Percentiles rank a stretch among this genome's conserved stretches.
Evolutionary conservation across 2,329 filamentous ascomycete genomes (phyloP).

Genomic region (Didymella arachidicola): DNA sequence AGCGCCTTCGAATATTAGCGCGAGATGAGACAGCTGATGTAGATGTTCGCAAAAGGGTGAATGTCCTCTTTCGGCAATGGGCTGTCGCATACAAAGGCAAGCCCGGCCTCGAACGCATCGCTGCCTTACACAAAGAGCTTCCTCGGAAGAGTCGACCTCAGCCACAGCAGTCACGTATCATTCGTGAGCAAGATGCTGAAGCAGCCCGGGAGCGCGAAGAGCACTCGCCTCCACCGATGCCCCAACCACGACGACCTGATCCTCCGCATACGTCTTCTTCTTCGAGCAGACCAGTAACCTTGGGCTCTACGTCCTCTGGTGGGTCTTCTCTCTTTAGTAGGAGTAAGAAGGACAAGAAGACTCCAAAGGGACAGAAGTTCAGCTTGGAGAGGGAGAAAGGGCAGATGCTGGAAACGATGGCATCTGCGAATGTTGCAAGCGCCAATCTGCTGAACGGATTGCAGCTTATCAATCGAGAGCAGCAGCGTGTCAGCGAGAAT

Average conservation of each 20-base stretch:
- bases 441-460: conserved; percentile 88
- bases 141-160: conserved; percentile 67
- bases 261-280: conserved; percentile 42
- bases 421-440: conserved; percentile 86
- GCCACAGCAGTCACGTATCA: conserved; percentile 79
- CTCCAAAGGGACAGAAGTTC: conserved; percentile 69
- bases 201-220: conserved; percentile 73
- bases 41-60: conserved; percentile 87
- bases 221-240: conserved; percentile 44
- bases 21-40: conserved; percentile 85
- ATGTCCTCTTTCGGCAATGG: conserved; percentile 87
- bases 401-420: conserved; percentile 85
- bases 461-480: conserved; percentile 89
- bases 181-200: conserved; percentile 79
- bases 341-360: conserved; percentile 62
- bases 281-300: conserved; percentile 37
- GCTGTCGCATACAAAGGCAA: conserved; percentile 80
- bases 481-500: conserved; percentile 87
- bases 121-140: conserved; percentile 76
- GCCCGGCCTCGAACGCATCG: conserved; percentile 79
- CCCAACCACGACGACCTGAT: conserved; percentile 36
- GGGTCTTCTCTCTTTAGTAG: conserved; percentile 62
- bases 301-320: conserved; percentile 49
- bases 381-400: conserved; percentile 88
- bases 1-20: conserved; percentile 86